Conservation (phyloP, 2,329 filamentous ascomycete genomes). For the Talaromyces sp. region DNA sequence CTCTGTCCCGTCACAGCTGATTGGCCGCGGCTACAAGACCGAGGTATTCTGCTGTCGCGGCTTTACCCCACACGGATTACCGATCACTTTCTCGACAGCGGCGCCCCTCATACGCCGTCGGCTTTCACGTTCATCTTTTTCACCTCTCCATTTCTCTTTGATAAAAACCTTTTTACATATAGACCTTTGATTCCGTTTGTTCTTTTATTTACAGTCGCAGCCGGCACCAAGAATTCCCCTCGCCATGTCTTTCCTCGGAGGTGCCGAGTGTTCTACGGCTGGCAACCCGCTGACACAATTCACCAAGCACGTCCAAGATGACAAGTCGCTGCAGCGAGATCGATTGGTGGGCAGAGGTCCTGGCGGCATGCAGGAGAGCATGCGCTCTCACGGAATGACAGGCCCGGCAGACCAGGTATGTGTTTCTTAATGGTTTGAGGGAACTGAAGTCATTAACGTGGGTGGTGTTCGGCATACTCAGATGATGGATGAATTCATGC, state of each 20-base stretch:
- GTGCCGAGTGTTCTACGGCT: slow-evolving; percentile 92
- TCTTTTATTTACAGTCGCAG: background rate
- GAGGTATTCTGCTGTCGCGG: background rate
- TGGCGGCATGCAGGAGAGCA: slow-evolving; percentile 65
- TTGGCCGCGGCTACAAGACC: background rate
- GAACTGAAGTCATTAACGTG: background rate
- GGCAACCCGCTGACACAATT: slow-evolving; percentile 96
- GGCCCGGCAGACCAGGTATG: slow-evolving; percentile 67
- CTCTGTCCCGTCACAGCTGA: background rate
- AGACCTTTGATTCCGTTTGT: background rate
- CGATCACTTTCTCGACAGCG: background rate
- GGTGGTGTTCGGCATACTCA: slow-evolving; percentile 29
- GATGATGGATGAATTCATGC: slow-evolving; percentile 93
- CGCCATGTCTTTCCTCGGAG: slow-evolving; percentile 88
- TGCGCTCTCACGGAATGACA: slow-evolving; percentile 66
- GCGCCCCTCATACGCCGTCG: background rate
- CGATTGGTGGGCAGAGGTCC: slow-evolving; percentile 72
- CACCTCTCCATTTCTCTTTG: background rate
- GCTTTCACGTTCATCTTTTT: background rate
- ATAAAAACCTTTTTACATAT: background rate
- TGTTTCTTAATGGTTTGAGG: background rate
- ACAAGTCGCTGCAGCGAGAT: slow-evolving; percentile 90
- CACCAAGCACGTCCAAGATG: slow-evolving; percentile 93
- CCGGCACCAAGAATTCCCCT: background rate
- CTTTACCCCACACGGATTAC: background rate